Conservation (phyloP, 2,329 filamentous ascomycete genomes). For the Dothistroma pini region DNA sequence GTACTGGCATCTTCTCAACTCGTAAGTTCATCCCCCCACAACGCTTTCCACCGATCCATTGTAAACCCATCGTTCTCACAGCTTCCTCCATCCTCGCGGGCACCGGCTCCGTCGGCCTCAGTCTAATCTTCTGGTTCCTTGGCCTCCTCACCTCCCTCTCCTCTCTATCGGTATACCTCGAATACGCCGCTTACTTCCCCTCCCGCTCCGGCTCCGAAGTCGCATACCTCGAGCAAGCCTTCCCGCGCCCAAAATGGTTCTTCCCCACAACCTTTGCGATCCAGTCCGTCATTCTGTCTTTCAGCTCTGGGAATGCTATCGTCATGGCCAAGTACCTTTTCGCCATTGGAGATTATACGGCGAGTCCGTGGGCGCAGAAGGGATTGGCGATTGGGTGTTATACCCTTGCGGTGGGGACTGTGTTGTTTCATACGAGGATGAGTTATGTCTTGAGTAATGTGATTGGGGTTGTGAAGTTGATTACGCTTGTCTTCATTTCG, state of each 20-base stretch:
- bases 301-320: constrained; percentile 63
- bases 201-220: constrained; percentile 64
- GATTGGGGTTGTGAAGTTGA: constrained; percentile 57
- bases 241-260: constrained; percentile 60
- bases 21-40: constrained; percentile 45
- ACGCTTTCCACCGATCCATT: too few species aligned
- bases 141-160: constrained; percentile 57
- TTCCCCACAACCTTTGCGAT: constrained; percentile 64
- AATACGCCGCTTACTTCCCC: constrained; percentile 62
- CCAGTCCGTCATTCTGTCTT: constrained; percentile 60
- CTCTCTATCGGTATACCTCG: constrained; percentile 58
- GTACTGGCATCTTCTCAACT: constrained; percentile 51
- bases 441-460: constrained; percentile 55
- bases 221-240: constrained; percentile 66
- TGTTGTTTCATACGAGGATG: constrained; percentile 55
- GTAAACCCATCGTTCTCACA: too few species aligned
- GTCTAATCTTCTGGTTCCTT: constrained; percentile 62
- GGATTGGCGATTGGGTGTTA: constrained; percentile 64
- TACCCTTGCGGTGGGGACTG: constrained; percentile 47
- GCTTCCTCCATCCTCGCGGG: constrained; percentile 56
- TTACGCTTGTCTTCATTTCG: constrained; percentile 55
- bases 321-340: constrained; percentile 59
- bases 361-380: constrained; percentile 62
- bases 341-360: constrained; percentile 49
- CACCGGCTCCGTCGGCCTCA: constrained; percentile 60